Percentiles rank a stretch among this genome's conserved stretches.
Conservation (phyloP, 2,329 filamentous ascomycete species). For the Dactylonectria estremocensis region DNA sequence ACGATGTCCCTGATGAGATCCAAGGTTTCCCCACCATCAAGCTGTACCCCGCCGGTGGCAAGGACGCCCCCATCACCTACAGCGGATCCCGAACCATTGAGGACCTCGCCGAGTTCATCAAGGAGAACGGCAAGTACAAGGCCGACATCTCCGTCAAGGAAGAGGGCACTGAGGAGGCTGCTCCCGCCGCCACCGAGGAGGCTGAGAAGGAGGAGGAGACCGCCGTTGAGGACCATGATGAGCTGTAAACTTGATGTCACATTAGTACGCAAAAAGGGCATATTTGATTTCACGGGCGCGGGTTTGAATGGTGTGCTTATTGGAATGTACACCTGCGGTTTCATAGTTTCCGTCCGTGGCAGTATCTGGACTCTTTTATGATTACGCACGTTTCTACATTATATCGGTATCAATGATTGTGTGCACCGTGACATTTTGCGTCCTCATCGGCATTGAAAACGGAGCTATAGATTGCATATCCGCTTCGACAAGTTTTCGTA, state of each 20-base stretch:
- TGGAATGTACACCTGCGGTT: conserved; percentile 44
- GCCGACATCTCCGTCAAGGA: conserved; percentile 75
- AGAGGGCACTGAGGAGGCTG: conserved; percentile 69
- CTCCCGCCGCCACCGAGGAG: conserved; percentile 68
- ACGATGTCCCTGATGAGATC: conserved; percentile 97
- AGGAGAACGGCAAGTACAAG: conserved; percentile 94
- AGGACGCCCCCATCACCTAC: conserved; percentile 89
- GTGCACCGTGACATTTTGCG: not conserved
- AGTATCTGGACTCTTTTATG: conserved; percentile 46
- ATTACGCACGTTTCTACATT: conserved; percentile 35
- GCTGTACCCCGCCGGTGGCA: conserved; percentile 92
- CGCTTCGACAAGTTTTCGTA: conserved; percentile 34
- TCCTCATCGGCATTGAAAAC: not conserved
- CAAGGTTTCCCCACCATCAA: conserved; percentile 99
- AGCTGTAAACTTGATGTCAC: conserved; percentile 74
- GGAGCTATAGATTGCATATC: conserved; percentile 4
- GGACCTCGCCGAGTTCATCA: conserved; percentile 92
- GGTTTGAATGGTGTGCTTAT: conserved; percentile 49
- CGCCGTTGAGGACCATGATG: conserved; percentile 75
- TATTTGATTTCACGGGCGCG: conserved; percentile 54
- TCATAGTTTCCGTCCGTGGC: conserved; percentile 47
- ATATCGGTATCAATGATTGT: conserved; percentile 5
- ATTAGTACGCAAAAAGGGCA: conserved; percentile 49
- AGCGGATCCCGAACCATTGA: conserved; percentile 89
- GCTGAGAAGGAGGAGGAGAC: conserved; percentile 65